A percentile compares a stretch with the other conserved stretches of the same genome.
These are phyloP conservation scores for Fusarium mundagurra DNA, from an alignment of 2,329 filamentous ascomycete genomes.

Conservation along the genomic window DNA sequence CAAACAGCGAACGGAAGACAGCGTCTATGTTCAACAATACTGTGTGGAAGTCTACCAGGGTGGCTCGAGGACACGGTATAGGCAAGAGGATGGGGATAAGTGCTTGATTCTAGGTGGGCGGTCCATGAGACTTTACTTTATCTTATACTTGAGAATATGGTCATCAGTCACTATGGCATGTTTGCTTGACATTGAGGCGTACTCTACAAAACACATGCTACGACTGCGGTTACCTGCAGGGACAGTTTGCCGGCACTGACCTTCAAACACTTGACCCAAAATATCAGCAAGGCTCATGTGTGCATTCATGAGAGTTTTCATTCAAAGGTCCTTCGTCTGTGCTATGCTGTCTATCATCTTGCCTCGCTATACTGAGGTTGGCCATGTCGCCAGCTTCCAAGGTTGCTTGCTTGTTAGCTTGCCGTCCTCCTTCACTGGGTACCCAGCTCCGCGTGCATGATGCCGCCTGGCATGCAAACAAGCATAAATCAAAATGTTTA, in stretches of 20 bases:
- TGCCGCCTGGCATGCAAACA: slow-evolving; percentile 16
- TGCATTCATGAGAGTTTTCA: slow-evolving; percentile 6
- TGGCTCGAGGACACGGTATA: slow-evolving; percentile 1
- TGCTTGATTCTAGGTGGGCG: not conserved
- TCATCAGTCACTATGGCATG: not conserved
- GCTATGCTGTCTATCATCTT: slow-evolving; percentile 11
- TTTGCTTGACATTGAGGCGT: slow-evolving; percentile 4
- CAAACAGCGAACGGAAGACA: slow-evolving; percentile 26
- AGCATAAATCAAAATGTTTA: slow-evolving; percentile 12
- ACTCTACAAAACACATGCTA: slow-evolving; percentile 8
- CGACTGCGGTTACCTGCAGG: slow-evolving; percentile 33
- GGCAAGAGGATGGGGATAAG: not conserved
- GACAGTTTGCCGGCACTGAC: slow-evolving; percentile 25
- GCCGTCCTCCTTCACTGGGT: not conserved
- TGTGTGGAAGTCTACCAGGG: not conserved
- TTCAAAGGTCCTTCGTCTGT: slow-evolving; percentile 15
- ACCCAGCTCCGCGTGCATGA: slow-evolving; percentile 2
- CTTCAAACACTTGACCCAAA: not conserved
- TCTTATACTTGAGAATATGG: not conserved
- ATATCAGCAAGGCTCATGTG: not conserved
- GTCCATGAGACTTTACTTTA: not conserved
- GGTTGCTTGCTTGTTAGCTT: slow-evolving; percentile 3
- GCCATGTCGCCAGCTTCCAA: slow-evolving; percentile 5
- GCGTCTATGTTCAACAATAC: not conserved
- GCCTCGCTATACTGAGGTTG: not conserved